Evolutionary conservation across 345 rosid species (phyloP), one percentile per base, ranked within the genome.

Genomic region (Ceriops tagal): DNA sequence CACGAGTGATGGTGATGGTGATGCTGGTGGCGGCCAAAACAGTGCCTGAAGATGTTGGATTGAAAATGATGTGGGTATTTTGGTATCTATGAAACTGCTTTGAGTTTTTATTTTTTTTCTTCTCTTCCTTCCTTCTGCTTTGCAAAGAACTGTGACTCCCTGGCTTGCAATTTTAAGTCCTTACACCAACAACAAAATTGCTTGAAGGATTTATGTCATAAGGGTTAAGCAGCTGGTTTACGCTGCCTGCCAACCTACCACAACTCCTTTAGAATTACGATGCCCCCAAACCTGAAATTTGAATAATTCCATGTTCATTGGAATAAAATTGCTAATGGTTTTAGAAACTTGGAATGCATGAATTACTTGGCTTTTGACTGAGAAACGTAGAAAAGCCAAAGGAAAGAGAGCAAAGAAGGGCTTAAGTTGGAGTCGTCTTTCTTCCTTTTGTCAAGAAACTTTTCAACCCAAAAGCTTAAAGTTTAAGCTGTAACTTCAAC

Each of bases 1-100:
- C 11, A 47, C 43, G 46, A 55, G 71, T 59, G 78, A 75, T 53
- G 67, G 71, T 59, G 78, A 75, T 53, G 67, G 69, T 20, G 79
- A 69, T 15, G 37, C 66, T 62, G 73, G 73, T 52, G 59, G 59
- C 11, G 59, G 80, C 20, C 80, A 72, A 53, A 77, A 75, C 61
- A 72, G 70, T 67, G 22, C 58, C 24, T 77, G 24, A 73, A 31
- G 57, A 6, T 19, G 55, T 32, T 61, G 31, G 26, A 30, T 73
- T 47, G 63, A 49, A 34, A 34, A 51, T 43, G 47, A 64, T 65
- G 74, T 75, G 62, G 58, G 70, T 75, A 27, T 63, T 34, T 34
- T 5, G 16, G 26, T 27, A 27, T 24, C 11, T 24, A 24, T 5
- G 1, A 9, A 39, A 39, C 15, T 11, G 4, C 0, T 39, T 9